A percentile compares a stretch with the other conserved stretches of the same genome.
These are phyloP conservation scores for Boletellus sp. DNA, from an alignment of 768 basidiomycete genomes.

Conservation along the genomic window DNA sequence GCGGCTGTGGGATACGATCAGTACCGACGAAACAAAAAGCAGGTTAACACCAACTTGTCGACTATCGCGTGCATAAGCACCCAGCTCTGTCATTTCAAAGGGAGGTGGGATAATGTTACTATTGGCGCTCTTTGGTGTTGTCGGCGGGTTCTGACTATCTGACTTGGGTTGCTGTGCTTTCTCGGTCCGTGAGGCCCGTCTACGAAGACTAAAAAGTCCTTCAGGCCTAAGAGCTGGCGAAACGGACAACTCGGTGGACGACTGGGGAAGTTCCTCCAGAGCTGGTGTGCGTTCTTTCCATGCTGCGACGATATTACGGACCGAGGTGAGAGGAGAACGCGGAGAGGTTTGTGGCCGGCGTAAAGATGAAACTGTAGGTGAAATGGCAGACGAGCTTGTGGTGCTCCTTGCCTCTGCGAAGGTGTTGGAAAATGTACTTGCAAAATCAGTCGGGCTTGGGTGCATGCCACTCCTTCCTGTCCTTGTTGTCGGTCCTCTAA, in stretches of 20 bases:
- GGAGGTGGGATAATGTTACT: slow-evolving; percentile 40
- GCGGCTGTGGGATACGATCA: slow-evolving; percentile 51
- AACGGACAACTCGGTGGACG: slow-evolving; percentile 37
- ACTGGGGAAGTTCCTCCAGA: slow-evolving; percentile 29
- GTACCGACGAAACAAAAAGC: neutral
- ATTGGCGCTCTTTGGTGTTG: slow-evolving; percentile 28
- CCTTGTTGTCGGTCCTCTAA: slow-evolving; percentile 30
- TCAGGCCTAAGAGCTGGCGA: slow-evolving; percentile 33
- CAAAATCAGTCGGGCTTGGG: slow-evolving; percentile 34
- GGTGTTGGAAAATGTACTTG: slow-evolving; percentile 37
- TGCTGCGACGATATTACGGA: slow-evolving; percentile 72
- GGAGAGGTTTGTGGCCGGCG: slow-evolving; percentile 65
- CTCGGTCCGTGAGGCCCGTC: slow-evolving; percentile 29
- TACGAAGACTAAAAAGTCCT: slow-evolving; percentile 33
- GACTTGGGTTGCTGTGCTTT: slow-evolving; percentile 11
- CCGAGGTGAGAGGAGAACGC: slow-evolving; percentile 66
- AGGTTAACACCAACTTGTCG: slow-evolving; percentile 38
- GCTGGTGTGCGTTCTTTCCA: slow-evolving; percentile 77
- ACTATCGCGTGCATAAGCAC: slow-evolving; percentile 38
- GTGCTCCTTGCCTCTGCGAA: slow-evolving; percentile 36
- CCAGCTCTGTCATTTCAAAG: slow-evolving; percentile 46
- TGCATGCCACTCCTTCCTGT: slow-evolving; percentile 29
- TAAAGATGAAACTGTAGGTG: slow-evolving; percentile 48
- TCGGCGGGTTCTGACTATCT: slow-evolving; percentile 14
- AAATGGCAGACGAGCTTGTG: slow-evolving; percentile 24